Evolutionary conservation across 331 rosid species (phyloP), one percentile per base, ranked within the genome.

Genomic region (Malus hybrid): DNA sequence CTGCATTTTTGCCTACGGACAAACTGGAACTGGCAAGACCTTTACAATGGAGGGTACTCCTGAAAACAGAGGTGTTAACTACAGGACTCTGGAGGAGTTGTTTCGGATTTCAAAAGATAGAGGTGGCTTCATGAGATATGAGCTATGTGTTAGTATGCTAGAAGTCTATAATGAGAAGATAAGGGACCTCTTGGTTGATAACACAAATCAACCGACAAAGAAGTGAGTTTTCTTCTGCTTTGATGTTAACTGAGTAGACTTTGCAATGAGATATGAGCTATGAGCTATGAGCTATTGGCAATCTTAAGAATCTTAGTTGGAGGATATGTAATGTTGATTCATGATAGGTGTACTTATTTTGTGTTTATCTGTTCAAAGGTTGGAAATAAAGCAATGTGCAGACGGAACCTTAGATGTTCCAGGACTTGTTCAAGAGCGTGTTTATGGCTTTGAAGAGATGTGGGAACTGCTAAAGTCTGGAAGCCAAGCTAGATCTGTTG

Each of bases 1-100:
- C 61, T 92, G 99, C 82, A 92, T 95, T 65, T 92, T 95, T 89
- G 97, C 99, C 39, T 95, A 95, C 5, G 99, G 99, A n/a, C 99
- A 95, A 90, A 95, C 99, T 32, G 99, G 99, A 70, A 92, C 99
- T 9, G 99, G 99, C 29, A 95, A 95, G 83, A 95, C 99, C 31
- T 95, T 89, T 82, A 95, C 99, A 1, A 95, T 95, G 99, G 99
- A 95, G 81, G 99, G 99, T 78, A 90, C 93, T 55, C 83, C 84
- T 6, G 96, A 90, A 72, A 84, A 86, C 29, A 92, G 99, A 81
- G 99, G 99, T 79, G 99, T 95, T 63, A 95, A 95, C 82, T 92
- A 89, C 86, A 87, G 97, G 80, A 95, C 99, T 34, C 83, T 95
- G 73, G 91, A 88, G 75, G 97, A 92, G 78, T 78, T 95, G 76